Evolutionary conservation across 2,329 filamentous ascomycete genomes (phyloP), one percentile per base, ranked within the genome.

Genomic region (Venturia aucupariae): DNA sequence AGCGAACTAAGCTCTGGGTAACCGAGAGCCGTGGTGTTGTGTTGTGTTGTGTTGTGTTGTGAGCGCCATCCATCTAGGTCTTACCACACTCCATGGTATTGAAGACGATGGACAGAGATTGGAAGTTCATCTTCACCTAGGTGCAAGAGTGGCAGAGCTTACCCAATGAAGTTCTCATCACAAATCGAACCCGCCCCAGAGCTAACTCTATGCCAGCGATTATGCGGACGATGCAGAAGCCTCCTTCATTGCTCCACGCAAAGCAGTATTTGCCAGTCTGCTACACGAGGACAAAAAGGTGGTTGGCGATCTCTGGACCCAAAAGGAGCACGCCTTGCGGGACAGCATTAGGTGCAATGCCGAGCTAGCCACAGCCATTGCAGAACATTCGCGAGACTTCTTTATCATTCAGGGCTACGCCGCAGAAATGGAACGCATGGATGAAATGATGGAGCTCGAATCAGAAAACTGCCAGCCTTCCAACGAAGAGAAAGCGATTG

Each of bases 401-500:
- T 60, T 60, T 27, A 27, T 60, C n/a, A 41, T 19, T 38, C 41
- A 41, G 22, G 41, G 51, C 8, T 57, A 35, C 13, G 30, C 15
- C 13, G 51, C 35, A 15, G 30, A 35, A 35, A 57, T 57, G 51
- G 19, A 35, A 5, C 27, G 51, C 19, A 57, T 57, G 27, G 30
- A 57, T 13, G 27, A 57, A 19, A 57, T 32, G 51, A 35, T 51
- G 11, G 46, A 15, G 22, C 11, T 27, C 22, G 51, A 4, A 19
- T 35, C 27, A n/a, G 27, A 11, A 11, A 17, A 57, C 4, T 32
- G 19, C 27, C 15, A 35, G 27, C 51, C 61, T 30, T 48, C 61
- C 44, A 27, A 27, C 11, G 41, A 41, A 39, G 62, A 64, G 17
- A 46, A 60, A 22, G 62, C 62, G 7, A 30, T 64, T 35, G 62